Conservation (phyloP, 2,329 filamentous ascomycete genomes). For the Trichoderma koningii region DNA sequence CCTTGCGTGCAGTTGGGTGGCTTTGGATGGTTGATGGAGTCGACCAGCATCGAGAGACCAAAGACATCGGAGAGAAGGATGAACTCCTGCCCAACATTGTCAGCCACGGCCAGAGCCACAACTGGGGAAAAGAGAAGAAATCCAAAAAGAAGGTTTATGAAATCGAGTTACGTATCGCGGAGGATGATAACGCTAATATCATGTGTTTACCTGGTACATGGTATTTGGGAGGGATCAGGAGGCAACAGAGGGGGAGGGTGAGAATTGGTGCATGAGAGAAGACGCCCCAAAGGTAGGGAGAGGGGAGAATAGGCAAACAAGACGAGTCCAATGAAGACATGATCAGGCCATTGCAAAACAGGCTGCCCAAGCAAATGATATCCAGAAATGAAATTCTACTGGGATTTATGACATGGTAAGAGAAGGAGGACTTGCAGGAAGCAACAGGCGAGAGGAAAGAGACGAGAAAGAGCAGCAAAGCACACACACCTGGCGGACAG, state of each 20-base stretch:
- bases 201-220: background rate
- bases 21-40: slow-evolving; percentile 77
- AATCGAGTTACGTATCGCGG: background rate
- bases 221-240: background rate
- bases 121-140: background rate
- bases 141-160: background rate
- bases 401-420: too few species aligned
- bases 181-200: background rate
- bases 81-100: slow-evolving; percentile 57
- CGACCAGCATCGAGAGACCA: slow-evolving; percentile 72
- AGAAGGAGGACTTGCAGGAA: too few species aligned
- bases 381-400: too few species aligned
- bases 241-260: background rate
- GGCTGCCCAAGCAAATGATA: too few species aligned
- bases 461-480: background rate
- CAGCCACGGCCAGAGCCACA: background rate
- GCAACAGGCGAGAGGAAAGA: background rate
- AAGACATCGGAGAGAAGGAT: slow-evolving; percentile 76
- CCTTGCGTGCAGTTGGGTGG: slow-evolving; percentile 68
- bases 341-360: background rate
- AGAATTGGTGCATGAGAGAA: background rate
- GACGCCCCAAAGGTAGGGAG: background rate
- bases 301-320: background rate
- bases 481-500: slow-evolving; percentile 16
- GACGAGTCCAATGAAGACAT: background rate